phyloP scores from a whole-genome alignment of 495 filamentous ascomycete genomes.

The Lasiosphaeria hispida region DNA sequence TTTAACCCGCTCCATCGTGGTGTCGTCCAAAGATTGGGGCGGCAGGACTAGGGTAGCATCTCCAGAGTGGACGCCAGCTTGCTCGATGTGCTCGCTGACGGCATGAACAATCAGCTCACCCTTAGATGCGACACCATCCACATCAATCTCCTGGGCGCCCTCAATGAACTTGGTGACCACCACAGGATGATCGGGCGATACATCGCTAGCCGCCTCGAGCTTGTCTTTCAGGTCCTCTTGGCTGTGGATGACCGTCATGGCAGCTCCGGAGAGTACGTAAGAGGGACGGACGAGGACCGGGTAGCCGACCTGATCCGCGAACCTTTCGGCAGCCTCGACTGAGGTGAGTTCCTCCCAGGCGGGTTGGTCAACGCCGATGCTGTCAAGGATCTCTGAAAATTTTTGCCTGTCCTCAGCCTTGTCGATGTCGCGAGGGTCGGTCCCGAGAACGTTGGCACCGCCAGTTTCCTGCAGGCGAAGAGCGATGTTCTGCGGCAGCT shows the following conservation, averaged over 20 bases:
- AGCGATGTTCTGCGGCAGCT: conserved; percentile 96
- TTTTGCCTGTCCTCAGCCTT: conserved; percentile 97
- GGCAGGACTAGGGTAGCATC: conserved; percentile 96
- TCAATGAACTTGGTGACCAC: conserved; percentile 99
- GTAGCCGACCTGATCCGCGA: conserved; percentile 86
- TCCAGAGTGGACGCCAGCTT: conserved; percentile 96
- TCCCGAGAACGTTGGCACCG: conserved; percentile 84
- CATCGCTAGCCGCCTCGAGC: conserved; percentile 81
- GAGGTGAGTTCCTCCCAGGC: conserved; percentile 97
- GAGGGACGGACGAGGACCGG: conserved; percentile 92
- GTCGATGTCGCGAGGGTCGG: conserved; percentile 90
- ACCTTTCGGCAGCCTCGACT: conserved; percentile 78
- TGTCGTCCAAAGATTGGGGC: conserved; percentile 71
- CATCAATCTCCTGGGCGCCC: conserved; percentile 94
- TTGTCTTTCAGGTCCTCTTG: conserved; percentile 87
- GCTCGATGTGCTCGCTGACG: conserved; percentile 95
- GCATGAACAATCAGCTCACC: conserved; percentile 90
- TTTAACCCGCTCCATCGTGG: conserved; percentile 80
- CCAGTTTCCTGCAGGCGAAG: conserved; percentile 90
- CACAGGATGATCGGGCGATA: conserved; percentile 97
- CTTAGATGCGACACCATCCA: conserved; percentile 87
- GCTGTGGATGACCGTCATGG: conserved; percentile 98
- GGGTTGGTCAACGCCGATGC: conserved; percentile 92
- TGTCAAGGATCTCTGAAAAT: conserved; percentile 95
- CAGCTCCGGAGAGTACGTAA: conserved; percentile 97